Evolutionary conservation across 805 yeast genomes (phyloP).

Genomic region (Candida loeiensis): DNA sequence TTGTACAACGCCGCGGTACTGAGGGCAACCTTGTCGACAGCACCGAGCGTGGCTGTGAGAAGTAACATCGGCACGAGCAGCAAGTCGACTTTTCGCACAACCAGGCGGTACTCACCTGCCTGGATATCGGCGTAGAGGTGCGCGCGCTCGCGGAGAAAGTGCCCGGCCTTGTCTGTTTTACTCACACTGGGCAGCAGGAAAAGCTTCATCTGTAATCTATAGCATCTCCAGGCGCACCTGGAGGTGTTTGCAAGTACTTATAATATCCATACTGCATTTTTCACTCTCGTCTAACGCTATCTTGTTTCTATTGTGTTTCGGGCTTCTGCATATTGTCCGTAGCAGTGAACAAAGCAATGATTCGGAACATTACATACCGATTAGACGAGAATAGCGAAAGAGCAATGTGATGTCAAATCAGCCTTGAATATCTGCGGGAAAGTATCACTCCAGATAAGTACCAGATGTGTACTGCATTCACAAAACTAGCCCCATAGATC

Average conservation of each 20-base stretch:
- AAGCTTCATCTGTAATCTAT: neutral
- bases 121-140: conserved; percentile 1
- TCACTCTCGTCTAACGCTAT: neutral
- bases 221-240: neutral
- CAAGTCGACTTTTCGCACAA: conserved; percentile 11
- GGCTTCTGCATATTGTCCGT: neutral
- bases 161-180: conserved; percentile 7
- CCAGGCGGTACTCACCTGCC: conserved; percentile 1
- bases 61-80: conserved; percentile 11
- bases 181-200: neutral
- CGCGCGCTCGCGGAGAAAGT: conserved; percentile 2
- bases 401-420: neutral
- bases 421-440: no score
- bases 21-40: conserved; percentile 10
- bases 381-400: neutral
- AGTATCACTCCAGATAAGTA: no score
- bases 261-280: neutral
- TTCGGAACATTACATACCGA: neutral
- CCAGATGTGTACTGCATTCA: no score
- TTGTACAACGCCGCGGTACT: conserved; percentile 10
- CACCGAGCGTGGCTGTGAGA: conserved; percentile 11
- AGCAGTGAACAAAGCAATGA: no score
- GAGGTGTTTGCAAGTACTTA: neutral
- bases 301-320: neutral
- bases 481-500: no score